Evolutionary conservation across 2,329 filamentous ascomycete species (phyloP).

Genomic region (Massarina eburnea): DNA sequence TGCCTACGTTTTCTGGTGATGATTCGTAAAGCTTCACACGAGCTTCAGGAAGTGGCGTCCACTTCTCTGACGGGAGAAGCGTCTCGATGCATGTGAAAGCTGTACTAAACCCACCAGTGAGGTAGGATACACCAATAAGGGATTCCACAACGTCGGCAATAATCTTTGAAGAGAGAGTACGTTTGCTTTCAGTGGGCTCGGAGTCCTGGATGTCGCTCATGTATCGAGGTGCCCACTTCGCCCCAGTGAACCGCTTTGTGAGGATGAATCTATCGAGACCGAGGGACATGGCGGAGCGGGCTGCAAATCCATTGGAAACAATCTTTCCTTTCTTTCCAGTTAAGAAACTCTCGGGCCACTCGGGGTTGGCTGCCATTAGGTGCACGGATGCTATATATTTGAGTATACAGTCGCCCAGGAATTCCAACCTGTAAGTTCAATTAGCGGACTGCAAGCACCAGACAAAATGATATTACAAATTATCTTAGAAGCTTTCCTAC

Average conservation of each 20-base stretch:
- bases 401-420: constrained; percentile 80
- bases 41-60: constrained; percentile 25
- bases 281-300: constrained; percentile 61
- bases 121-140: constrained; percentile 73
- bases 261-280: constrained; percentile 76
- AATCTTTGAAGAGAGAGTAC: constrained; percentile 69
- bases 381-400: constrained; percentile 73
- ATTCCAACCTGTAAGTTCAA: constrained; percentile 63
- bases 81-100: constrained; percentile 63
- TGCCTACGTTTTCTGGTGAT: constrained; percentile 11
- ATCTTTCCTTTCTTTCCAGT: constrained; percentile 67
- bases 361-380: constrained; percentile 60
- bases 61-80: constrained; percentile 64
- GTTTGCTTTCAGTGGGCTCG: constrained; percentile 14
- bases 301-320: constrained; percentile 75
- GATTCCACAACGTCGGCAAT: constrained; percentile 88
- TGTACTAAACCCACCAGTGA: constrained; percentile 67
- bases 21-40: constrained; percentile 29
- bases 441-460: too few relatives aligned
- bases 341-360: constrained; percentile 77
- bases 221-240: constrained; percentile 72
- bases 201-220: constrained; percentile 46
- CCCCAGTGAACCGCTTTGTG: constrained; percentile 64
- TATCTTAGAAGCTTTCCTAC: background rate
- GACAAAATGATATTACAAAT: background rate